Conservation (phyloP, 1,139 yeast species). For the Candida anutae region DNA sequence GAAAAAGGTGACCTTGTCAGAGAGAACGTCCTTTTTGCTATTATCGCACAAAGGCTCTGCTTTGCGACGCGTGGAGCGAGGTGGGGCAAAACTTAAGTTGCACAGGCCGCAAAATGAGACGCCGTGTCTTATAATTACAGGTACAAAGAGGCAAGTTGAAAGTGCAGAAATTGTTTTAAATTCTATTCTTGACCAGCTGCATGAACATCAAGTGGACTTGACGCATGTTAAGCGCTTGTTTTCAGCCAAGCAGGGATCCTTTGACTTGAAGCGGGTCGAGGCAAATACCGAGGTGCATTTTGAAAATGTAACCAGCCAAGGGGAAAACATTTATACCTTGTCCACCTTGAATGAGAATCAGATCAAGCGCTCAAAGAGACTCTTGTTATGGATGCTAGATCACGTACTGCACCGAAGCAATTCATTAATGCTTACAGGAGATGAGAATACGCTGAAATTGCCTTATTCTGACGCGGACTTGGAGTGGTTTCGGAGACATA, state of each 20-base stretch:
- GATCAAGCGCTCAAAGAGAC: conserved; percentile 27
- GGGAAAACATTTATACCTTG: conserved; percentile 19
- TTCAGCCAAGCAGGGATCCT: conserved; percentile 17
- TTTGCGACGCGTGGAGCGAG: conserved; percentile 42
- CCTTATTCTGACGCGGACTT: conserved; percentile 29
- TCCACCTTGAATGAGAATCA: conserved; percentile 21
- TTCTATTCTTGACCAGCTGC: conserved; percentile 27
- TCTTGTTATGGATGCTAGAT: conserved; percentile 32
- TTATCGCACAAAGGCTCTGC: conserved; percentile 39
- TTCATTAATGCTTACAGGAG: conserved; percentile 13
- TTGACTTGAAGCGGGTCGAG: conserved; percentile 20
- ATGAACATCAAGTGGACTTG: conserved; percentile 26
- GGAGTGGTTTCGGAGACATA: conserved; percentile 25
- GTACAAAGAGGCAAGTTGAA: conserved; percentile 26
- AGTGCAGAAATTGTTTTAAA: conserved; percentile 27
- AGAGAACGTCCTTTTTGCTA: conserved; percentile 43
- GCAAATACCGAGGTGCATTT: conserved; percentile 30
- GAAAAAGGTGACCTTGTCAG: conserved; percentile 26
- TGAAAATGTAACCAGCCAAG: conserved; percentile 10
- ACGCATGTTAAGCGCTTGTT: conserved; percentile 16
- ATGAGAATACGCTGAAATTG: conserved; percentile 3
- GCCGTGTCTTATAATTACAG: conserved; percentile 14
- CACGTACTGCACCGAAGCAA: conserved; percentile 23
- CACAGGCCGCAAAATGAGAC: conserved; percentile 10
- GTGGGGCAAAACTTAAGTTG: conserved; percentile 49